Evolutionary conservation across 805 yeast genomes (phyloP).

Genomic region (Kodamaea restingae): DNA sequence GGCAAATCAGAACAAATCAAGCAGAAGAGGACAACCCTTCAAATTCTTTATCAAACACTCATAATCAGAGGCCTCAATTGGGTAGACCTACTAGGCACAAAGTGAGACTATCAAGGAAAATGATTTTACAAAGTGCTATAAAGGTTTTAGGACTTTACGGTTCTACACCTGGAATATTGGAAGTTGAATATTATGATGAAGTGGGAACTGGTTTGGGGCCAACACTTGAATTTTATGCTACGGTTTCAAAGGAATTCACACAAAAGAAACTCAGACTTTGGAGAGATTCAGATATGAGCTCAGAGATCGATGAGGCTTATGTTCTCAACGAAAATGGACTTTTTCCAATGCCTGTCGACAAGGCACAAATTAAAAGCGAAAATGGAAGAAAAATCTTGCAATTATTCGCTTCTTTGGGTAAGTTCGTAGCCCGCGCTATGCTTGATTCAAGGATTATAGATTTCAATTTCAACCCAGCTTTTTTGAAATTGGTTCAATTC

Average conservation of each 20-base stretch:
- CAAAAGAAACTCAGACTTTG: conserved; percentile 58
- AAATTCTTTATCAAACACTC: conserved; percentile 1
- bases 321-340: conserved; percentile 50
- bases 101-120: conserved; percentile 67
- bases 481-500: conserved; percentile 56
- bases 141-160: conserved; percentile 77
- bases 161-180: conserved; percentile 73
- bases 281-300: conserved; percentile 40
- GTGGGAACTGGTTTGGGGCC: conserved; percentile 98
- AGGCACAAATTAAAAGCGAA: conserved; percentile 18
- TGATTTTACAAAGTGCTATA: conserved; percentile 69
- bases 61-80: conserved; percentile 37
- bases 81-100: conserved; percentile 81
- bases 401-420: conserved; percentile 68
- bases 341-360: conserved; percentile 65
- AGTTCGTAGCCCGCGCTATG: conserved; percentile 80
- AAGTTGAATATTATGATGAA: conserved; percentile 84
- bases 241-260: conserved; percentile 72
- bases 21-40: conserved; percentile 31
- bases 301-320: conserved; percentile 23
- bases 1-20: conserved; percentile 53
- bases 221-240: conserved; percentile 85
- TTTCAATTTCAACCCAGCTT: conserved; percentile 66
- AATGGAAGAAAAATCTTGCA: conserved; percentile 42
- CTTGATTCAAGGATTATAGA: conserved; percentile 87